Base-by-base conservation (phyloP, 2,329 filamentous ascomycete species). In the Beauveria australis region DNA sequence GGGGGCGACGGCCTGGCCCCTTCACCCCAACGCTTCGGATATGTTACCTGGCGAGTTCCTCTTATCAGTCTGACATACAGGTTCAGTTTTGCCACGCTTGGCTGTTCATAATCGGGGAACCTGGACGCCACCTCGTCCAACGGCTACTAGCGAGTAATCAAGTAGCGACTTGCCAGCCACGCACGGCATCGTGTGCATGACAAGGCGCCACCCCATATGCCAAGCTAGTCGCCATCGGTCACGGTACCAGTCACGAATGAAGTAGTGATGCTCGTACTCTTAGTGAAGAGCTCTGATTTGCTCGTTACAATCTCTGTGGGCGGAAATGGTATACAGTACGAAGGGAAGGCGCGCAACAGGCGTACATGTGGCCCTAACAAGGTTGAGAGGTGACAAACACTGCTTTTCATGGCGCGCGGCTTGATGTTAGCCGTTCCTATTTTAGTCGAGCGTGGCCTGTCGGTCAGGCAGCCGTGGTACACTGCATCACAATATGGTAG, bases 171-270 rank as follows among this genome's bases (percentile, higher is more conserved):
- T 24, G 19, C 12, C 30, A 33, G 41, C 43, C 18, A 44, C 24
- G 47, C 56, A 59, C 47, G n/a, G 47, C 44, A 22, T 59, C 47
- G 46, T 26, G 43, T 59, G 56, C 47, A 44, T 51, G 56, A 59
- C 47, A 37, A 37, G 24, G 47, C 56, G 56, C 56, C 56, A 59
- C 56, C 33, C 9, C 41, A 43, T 22, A 41, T 52, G 56, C 56
- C 56, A 59, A 59, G 56, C 46, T 59, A 44, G 46, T 52, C 46
- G 37, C 22, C 24, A 59, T 51, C 37, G 56, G 56, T 59, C 56
- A 59, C 56, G 56, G 46, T 52, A 44, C 56, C 56, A 58, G 22
- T n/a, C n/a, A 41, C 44, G 47, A 43, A 52, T 22, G 33, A 52
- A 52, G 56, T 16, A 59, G 37, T 59, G 56, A 44, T 59, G 47